A percentile compares a stretch with the other conserved stretches of the same genome.
phyloP scores from a whole-genome alignment of 306 rosid genomes.

The Cercis canadensis region DNA sequence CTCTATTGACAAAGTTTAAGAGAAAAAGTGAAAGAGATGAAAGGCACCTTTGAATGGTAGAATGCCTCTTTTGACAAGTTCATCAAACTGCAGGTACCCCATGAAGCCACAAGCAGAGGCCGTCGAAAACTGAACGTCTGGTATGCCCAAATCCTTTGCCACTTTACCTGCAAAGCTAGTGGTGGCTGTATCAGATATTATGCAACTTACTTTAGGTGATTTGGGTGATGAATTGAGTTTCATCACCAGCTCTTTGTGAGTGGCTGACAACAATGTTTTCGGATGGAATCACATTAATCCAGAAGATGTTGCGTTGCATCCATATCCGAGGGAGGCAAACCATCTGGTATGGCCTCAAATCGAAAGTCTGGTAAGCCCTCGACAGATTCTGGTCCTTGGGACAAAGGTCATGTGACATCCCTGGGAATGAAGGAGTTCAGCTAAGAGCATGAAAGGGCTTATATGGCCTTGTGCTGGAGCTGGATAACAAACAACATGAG shows the following conservation, averaged over 20 bases:
- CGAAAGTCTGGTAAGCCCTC: slow-evolving; percentile 31
- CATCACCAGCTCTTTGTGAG: slow-evolving; percentile 40
- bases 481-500: slow-evolving; percentile 41
- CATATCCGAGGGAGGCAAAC: slow-evolving; percentile 22
- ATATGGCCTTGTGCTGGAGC: slow-evolving; percentile 45
- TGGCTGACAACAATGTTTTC: slow-evolving; percentile 32
- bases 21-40: too few relatives aligned
- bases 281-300: slow-evolving; percentile 34
- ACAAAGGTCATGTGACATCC: slow-evolving; percentile 46
- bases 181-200: slow-evolving; percentile 39
- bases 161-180: slow-evolving; percentile 37
- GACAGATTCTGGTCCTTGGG: slow-evolving; percentile 17
- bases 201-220: slow-evolving; percentile 36
- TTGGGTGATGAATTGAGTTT: slow-evolving; percentile 28
- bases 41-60: slow-evolving; percentile 37
- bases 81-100: slow-evolving; percentile 39
- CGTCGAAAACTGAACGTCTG: slow-evolving; percentile 39
- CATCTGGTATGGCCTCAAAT: slow-evolving; percentile 41
- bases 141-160: slow-evolving; percentile 41
- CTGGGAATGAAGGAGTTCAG: slow-evolving; percentile 38
- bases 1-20: too few relatives aligned
- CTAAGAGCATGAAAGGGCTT: slow-evolving; percentile 42
- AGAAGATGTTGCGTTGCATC: slow-evolving; percentile 39
- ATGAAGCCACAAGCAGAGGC: slow-evolving; percentile 43
- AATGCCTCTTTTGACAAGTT: slow-evolving; percentile 38